Evolutionary conservation across 2,329 filamentous ascomycete species (phyloP), one percentile per base, ranked within the genome.

Genomic region (Aspergillus sp.): DNA sequence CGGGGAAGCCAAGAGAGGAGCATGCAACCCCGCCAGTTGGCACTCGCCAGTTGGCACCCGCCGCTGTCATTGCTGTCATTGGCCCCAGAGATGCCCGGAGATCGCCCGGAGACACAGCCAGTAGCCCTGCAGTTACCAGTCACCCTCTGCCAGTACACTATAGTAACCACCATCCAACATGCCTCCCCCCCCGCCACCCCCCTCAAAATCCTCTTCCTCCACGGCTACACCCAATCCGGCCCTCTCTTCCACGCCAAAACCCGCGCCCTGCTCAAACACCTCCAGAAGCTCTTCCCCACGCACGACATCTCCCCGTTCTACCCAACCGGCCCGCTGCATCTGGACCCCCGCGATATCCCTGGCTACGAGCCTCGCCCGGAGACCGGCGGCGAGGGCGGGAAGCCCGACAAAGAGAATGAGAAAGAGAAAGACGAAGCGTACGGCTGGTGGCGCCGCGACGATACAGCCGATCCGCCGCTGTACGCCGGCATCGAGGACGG

Each of bases 191-290:
- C 40, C 52, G 26, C n/a, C n/a, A n/a, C n/a, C n/a, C 55, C 59
- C 5, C 55, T 68, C 34, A 84, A 78, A 58, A 78, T 88, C 42
- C 67, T 88, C 27, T 85, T 86, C 80, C 70, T 88, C 16, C 82
- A 88, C 50, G 82, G 89, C 60, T 95, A 79, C 72, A 94, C 89
- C 5, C 89, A 96, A 68, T 93, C 84, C 16, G 86, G 88, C 3
- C 61, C 79, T 3, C 68, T 86, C 42, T 95, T 95, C 73, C 80
- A 77, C 55, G 75, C 80, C 58, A 95, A 95, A 66, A 93, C 85
- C 28, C 83, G 86, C 57, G 85, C 85, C 8, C 69, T 95, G 1
- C 77, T 86, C 48, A 94, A 95, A 60, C 68, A 80, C 33, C 72
- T 95, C 36, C 60, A 68, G 39, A 94, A 93, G 53, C 65, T 75